Evolutionary conservation across 139 green algal species (phyloP).

Genomic region (Tetradesmus lagerheimii): DNA sequence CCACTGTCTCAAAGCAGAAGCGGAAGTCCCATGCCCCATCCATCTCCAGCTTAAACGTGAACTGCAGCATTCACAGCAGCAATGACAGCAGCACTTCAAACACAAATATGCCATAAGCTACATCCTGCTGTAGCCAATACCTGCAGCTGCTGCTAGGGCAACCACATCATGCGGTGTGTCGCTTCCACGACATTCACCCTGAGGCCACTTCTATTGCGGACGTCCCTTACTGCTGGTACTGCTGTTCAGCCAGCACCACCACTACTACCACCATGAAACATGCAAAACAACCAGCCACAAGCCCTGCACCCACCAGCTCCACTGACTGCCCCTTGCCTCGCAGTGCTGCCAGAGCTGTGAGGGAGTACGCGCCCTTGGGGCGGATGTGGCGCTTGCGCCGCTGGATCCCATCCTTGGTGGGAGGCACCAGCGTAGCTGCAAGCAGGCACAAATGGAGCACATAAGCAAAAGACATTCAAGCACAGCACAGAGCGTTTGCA

Average conservation of each 20-base stretch:
- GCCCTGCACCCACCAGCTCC: conserved; percentile 27
- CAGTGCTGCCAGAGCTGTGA: conserved; percentile 34
- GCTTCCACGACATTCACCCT: neutral
- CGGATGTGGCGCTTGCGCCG: conserved; percentile 11
- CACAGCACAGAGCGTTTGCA: neutral
- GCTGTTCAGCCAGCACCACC: neutral
- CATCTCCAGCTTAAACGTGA: conserved; percentile 27
- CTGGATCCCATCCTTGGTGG: neutral
- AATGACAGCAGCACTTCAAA: neutral
- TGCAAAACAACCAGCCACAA: no score
- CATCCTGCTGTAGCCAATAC: neutral
- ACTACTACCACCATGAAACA: neutral
- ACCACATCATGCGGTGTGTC: neutral
- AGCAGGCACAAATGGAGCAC: neutral
- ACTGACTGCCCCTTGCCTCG: conserved; percentile 13
- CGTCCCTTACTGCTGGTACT: neutral
- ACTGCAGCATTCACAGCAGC: neutral
- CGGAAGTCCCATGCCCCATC: neutral
- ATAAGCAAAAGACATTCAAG: no score
- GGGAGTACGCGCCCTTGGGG: neutral
- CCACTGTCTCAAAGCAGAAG: conserved; percentile 19
- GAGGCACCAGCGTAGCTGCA: conserved; percentile 7
- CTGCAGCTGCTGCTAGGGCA: neutral
- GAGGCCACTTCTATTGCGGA: no score
- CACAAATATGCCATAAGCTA: no score